Evolutionary conservation across 352 stramenopile species (phyloP).

Genomic region (Phytophthora multivora): DNA sequence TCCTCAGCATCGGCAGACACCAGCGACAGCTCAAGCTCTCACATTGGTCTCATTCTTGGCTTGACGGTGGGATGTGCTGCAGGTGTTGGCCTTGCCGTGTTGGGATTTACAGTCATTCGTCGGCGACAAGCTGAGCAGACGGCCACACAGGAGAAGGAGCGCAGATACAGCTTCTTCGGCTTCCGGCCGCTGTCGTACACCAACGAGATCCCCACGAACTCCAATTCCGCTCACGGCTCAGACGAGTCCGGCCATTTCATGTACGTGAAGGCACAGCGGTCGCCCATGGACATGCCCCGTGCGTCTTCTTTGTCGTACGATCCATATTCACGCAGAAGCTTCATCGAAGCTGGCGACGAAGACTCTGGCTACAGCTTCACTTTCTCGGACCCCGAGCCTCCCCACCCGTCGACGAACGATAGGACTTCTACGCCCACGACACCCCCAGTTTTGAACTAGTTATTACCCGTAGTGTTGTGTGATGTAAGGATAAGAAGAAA

Average conservation of each 20-base stretch:
- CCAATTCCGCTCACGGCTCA: constrained; percentile 36
- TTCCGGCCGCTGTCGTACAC: constrained; percentile 48
- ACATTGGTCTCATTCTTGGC: constrained; percentile 42
- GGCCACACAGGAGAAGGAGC: constrained; percentile 26
- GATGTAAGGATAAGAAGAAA: constrained; percentile 11
- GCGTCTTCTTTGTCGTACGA: constrained; percentile 61
- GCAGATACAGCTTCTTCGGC: constrained; percentile 37
- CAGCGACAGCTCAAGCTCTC: constrained; percentile 11
- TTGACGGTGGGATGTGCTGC: constrained; percentile 36
- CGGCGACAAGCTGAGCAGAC: constrained; percentile 20
- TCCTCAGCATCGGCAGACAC: constrained; percentile 17
- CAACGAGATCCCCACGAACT: constrained; percentile 47
- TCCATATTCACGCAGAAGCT: constrained; percentile 48
- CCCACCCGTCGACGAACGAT: constrained; percentile 14
- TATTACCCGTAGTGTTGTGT: constrained; percentile 3
- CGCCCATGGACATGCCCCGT: constrained; percentile 39
- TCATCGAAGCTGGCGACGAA: constrained; percentile 35
- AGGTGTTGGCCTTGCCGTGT: constrained; percentile 32
- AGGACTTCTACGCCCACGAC: constrained; percentile 18
- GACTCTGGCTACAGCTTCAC: constrained; percentile 46
- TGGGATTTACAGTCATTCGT: constrained; percentile 30
- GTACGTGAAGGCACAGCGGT: constrained; percentile 53
- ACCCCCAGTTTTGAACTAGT: constrained; percentile 23
- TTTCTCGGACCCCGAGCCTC: constrained; percentile 33
- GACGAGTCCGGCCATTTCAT: constrained; percentile 56